Base-by-base conservation (phyloP, 495 filamentous ascomycete species). In the Talaromyces wortmannii region DNA sequence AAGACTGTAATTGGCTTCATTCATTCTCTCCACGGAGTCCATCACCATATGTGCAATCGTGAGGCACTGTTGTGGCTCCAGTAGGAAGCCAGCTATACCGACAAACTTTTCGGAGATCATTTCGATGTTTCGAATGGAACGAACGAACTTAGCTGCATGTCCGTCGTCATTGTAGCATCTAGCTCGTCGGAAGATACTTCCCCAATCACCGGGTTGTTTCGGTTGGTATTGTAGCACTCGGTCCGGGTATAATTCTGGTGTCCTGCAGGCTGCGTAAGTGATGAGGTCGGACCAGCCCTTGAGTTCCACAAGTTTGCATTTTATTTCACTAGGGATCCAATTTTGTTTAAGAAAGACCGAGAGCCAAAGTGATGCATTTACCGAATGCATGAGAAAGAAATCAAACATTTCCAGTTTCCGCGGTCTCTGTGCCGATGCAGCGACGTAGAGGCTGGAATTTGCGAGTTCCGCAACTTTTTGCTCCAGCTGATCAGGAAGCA, bases 371-470 rank as follows among this genome's bases (percentile, higher is more conserved):
- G 72, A 64, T 48, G 63, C 59, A 10, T 67, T 76, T 42, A 72
- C 65, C 13, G 55, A 59, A 58, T 76, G 72, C 71, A 76, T 68
- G 33, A 62, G 47, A 64, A 72, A 73, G 57, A 76, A 76, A 48
- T 76, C 72, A 40, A 76, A 64, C 55, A 65, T 64, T 31, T 59
- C 53, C 29, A 55, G 50, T 49, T 68, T 70, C 10, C 67, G 63
- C 1, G 63, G 58, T 3, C 58, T 40, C 29, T 72, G 67, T 7
- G 63, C 67, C 0, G 64, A 59, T 4, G 61, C 57, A 40, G 60
- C 55, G 50, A 59, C 47, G 48, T 67, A 63, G 12, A 59, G 58
- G 8, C 48, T 62, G 56, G 52, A 44, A 48, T 61, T 63, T 4
- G 73, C 67, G 57, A 60, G 58, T 53, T 75, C 68, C 11, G 72